A percentile compares a stretch with the other conserved stretches of the same genome.
phyloP scores from a whole-genome alignment of 768 basidiomycete species.

The Leccinum uliginosum region DNA sequence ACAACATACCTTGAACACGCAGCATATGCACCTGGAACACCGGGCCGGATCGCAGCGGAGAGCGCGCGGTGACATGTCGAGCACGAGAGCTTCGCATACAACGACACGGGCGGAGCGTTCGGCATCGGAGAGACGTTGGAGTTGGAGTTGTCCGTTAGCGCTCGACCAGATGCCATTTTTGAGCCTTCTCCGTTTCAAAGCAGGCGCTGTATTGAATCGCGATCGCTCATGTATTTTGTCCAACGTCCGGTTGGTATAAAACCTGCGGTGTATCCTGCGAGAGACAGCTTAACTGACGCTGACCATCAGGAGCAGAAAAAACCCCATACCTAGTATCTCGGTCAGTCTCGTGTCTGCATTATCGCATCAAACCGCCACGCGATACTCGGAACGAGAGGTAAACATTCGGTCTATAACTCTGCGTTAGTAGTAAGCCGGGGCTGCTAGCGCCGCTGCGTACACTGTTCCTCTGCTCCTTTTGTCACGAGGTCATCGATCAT shows the following conservation, averaged over 20 bases:
- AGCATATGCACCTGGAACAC: slow-evolving; percentile 4
- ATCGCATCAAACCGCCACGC: slow-evolving; percentile 82
- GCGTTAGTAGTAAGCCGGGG: not conserved
- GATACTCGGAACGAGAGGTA: slow-evolving; percentile 86
- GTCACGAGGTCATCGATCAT: slow-evolving; percentile 90
- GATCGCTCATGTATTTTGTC: slow-evolving; percentile 32
- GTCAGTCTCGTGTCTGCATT: slow-evolving; percentile 86
- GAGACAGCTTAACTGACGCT: not conserved
- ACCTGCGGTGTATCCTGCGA: slow-evolving; percentile 38
- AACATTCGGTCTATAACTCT: slow-evolving; percentile 80
- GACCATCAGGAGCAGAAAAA: not conserved
- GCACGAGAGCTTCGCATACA: slow-evolving; percentile 19
- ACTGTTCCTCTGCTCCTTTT: slow-evolving; percentile 89
- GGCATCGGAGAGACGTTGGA: slow-evolving; percentile 10
- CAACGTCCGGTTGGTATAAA: slow-evolving; percentile 43
- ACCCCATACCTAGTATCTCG: slow-evolving; percentile 54
- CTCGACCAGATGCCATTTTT: slow-evolving; percentile 12
- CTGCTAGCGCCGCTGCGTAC: slow-evolving; percentile 35
- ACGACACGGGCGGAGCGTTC: not conserved
- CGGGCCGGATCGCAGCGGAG: slow-evolving; percentile 16
- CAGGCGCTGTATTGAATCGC: slow-evolving; percentile 30
- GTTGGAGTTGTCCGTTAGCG: slow-evolving; percentile 17
- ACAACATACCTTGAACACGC: slow-evolving; percentile 22
- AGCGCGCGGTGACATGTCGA: slow-evolving; percentile 30
- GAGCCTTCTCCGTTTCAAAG: slow-evolving; percentile 26